These are phyloP conservation scores for Apiospora koreana DNA, from an alignment of 2,329 filamentous ascomycete genomes.

Conservation along the genomic window DNA sequence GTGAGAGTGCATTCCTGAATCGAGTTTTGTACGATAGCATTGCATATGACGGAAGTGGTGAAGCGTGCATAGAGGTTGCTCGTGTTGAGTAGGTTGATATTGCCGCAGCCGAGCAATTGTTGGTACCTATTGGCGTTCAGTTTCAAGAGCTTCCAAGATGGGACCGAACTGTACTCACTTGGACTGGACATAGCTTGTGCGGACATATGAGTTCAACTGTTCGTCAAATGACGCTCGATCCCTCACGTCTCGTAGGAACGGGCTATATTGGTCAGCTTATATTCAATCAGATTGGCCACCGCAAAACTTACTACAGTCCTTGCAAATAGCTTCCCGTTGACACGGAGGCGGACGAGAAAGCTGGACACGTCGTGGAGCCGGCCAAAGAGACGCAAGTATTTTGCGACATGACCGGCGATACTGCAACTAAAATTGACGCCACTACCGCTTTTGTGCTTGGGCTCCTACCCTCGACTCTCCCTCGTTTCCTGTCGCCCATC, in stretches of 20 bases:
- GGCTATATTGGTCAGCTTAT: conserved; percentile 41
- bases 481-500: conserved; percentile 8
- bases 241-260: conserved; percentile 83
- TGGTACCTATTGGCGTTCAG: conserved; percentile 65
- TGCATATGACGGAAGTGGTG: conserved; percentile 90
- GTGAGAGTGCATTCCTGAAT: conserved; percentile 68
- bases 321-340: conserved; percentile 34
- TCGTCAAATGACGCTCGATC: conserved; percentile 76
- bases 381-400: conserved; percentile 36
- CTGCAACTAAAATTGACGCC: conserved; percentile 24
- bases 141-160: neutral
- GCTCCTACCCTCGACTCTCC: conserved; percentile 13
- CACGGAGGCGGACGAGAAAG: conserved; percentile 38
- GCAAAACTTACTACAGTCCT: conserved; percentile 28
- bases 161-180: conserved; percentile 60
- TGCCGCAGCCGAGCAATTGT: conserved; percentile 75
- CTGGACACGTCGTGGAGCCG: conserved; percentile 36
- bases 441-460: conserved; percentile 20
- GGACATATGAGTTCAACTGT: conserved; percentile 71
- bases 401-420: conserved; percentile 26
- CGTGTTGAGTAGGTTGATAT: conserved; percentile 76
- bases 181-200: conserved; percentile 70
- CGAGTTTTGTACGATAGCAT: conserved; percentile 90
- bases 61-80: conserved; percentile 88
- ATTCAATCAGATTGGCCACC: conserved; percentile 17